phyloP scores from a whole-genome alignment of 2,329 filamentous ascomycete species.

The Mycosphaerelloides madeirae region DNA sequence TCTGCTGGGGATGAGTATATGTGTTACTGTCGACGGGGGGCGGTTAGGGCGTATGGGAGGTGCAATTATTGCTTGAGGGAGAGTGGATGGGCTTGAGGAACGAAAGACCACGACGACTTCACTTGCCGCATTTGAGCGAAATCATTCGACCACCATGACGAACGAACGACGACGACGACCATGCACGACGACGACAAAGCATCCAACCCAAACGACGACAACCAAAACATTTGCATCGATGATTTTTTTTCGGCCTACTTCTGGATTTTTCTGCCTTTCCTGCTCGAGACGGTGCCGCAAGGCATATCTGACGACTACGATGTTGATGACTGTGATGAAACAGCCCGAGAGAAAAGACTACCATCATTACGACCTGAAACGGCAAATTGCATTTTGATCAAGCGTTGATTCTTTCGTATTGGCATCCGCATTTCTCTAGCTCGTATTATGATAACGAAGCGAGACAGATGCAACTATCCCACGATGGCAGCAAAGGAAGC shows the following conservation, averaged over 20 bases:
- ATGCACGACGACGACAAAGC: not conserved
- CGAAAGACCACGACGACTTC: not conserved
- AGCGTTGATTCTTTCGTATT: no score
- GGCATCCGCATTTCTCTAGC: no score
- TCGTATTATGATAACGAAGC: no score
- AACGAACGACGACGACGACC: not conserved
- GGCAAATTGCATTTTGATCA: no score
- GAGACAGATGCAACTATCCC: no score
- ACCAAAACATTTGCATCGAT: not conserved
- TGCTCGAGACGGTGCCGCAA: slow-evolving; percentile 9
- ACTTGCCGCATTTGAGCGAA: not conserved
- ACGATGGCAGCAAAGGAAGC: no score
- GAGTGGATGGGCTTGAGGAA: slow-evolving; percentile 34
- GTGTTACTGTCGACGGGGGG: slow-evolving; percentile 34
- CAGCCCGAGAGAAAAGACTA: no score
- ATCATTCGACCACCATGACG: not conserved
- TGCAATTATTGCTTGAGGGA: slow-evolving; percentile 41
- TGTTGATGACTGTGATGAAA: no score
- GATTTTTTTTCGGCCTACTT: not conserved
- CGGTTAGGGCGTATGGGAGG: slow-evolving; percentile 38
- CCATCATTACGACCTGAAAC: no score
- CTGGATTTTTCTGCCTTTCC: no score
- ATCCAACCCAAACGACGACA: not conserved
- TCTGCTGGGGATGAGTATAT: slow-evolving; percentile 20
- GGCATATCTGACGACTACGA: slow-evolving; percentile 5